These are phyloP conservation scores for Cyberlindnera subsufficiens DNA, from an alignment of 805 yeast genomes.

Conservation along the genomic window DNA sequence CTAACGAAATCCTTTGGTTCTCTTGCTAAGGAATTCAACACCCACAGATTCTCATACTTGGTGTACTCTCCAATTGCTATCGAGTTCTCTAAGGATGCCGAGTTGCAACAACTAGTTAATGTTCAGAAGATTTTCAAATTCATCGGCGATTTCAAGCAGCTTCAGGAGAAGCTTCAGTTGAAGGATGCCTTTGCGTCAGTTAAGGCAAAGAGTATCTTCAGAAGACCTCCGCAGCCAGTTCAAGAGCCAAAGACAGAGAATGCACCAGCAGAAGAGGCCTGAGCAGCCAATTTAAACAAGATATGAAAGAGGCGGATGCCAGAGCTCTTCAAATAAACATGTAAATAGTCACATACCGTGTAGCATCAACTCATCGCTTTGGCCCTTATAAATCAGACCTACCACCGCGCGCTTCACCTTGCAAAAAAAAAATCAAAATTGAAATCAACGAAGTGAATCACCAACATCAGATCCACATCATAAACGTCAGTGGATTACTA, in stretches of 20 bases:
- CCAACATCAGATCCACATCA: too few species aligned
- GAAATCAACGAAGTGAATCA: too few species aligned
- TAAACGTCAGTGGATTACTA: too few species aligned
- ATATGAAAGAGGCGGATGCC: not conserved
- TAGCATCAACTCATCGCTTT: too few species aligned
- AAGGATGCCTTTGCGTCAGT: conserved; percentile 6
- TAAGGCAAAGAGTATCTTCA: conserved; percentile 6
- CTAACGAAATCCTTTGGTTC: conserved; percentile 6
- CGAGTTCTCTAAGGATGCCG: conserved; percentile 6
- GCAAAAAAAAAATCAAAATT: too few species aligned
- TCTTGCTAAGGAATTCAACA: conserved; percentile 4
- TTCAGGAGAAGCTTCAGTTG: conserved; percentile 4
- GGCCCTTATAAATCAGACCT: too few species aligned
- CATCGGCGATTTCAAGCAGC: conserved; percentile 6
- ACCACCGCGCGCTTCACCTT: too few species aligned
- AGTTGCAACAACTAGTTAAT: conserved; percentile 6
- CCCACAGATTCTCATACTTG: conserved; percentile 19
- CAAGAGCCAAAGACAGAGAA: conserved; percentile 1
- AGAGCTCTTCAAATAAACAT: too few species aligned
- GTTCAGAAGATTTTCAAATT: conserved; percentile 4
- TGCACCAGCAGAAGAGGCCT: not conserved
- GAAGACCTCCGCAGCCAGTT: conserved; percentile 6
- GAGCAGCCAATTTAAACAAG: not conserved
- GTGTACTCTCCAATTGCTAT: conserved; percentile 17
- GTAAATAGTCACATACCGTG: too few species aligned